Evolutionary conservation across 306 rosid species (phyloP).

Genomic region (Lablab purpureus): DNA sequence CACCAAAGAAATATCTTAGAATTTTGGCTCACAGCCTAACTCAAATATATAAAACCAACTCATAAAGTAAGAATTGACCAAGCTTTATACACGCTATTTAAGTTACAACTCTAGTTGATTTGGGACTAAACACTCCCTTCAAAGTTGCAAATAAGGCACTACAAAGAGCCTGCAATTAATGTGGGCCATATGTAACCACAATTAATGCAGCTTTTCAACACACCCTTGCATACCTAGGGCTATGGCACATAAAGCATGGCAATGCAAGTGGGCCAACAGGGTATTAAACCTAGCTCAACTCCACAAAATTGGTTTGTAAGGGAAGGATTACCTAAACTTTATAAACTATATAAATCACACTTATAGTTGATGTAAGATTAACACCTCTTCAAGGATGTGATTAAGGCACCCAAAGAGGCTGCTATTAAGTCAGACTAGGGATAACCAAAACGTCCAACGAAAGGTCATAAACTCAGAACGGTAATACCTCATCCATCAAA

Average conservation of each 20-base stretch:
- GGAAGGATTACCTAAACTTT: background rate
- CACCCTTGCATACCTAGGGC: background rate
- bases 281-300: background rate
- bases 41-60: background rate
- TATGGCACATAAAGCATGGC: background rate
- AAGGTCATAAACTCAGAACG: slow-evolving; percentile 25
- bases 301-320: background rate
- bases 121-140: background rate
- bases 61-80: background rate
- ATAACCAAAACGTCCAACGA: background rate
- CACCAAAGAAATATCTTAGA: slow-evolving; percentile 29
- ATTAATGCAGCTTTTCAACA: background rate
- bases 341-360: background rate
- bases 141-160: background rate
- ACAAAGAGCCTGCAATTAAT: background rate
- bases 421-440: background rate
- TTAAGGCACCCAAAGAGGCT: background rate
- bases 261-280: background rate
- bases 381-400: background rate
- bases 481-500: slow-evolving; percentile 77
- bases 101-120: background rate
- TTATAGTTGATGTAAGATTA: background rate
- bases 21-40: background rate
- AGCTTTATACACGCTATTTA: background rate
- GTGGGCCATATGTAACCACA: background rate